phyloP scores from a whole-genome alignment of 164 flowering plant genomes.

The Santalum album region DNA sequence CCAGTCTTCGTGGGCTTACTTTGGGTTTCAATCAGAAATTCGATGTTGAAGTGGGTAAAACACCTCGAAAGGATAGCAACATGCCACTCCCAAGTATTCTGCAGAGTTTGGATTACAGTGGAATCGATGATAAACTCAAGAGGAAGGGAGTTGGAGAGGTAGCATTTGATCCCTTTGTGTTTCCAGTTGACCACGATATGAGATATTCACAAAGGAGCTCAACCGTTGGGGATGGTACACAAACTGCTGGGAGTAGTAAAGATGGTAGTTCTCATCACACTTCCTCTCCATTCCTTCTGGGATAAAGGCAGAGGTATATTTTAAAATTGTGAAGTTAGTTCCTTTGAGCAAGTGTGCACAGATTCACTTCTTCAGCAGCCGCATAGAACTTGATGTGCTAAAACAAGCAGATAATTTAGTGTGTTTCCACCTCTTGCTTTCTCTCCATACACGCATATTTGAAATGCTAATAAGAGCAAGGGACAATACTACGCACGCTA shows the following conservation, averaged over 20 bases:
- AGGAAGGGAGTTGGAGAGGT: constrained; percentile 24
- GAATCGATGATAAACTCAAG: constrained; percentile 44
- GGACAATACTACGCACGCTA: no score
- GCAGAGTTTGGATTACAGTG: constrained; percentile 48
- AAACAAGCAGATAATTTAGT: no score
- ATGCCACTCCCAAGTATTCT: constrained; percentile 53
- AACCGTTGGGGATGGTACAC: constrained; percentile 7
- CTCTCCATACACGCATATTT: no score
- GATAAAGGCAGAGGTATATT: no score
- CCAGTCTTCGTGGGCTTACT: constrained; percentile 21
- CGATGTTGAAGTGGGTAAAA: constrained; percentile 60
- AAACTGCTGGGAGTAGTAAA: constrained; percentile 6
- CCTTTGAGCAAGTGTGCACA: no score
- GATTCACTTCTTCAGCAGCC: no score
- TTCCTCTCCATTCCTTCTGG: constrained; percentile 8
- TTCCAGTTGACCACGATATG: constrained; percentile 18
- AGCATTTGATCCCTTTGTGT: constrained; percentile 18
- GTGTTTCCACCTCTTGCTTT: no score
- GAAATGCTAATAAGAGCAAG: no score
- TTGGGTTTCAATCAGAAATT: constrained; percentile 49
- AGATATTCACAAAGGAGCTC: constrained; percentile 10
- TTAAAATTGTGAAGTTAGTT: no score
- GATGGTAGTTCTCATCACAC: constrained; percentile 10
- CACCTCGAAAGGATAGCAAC: constrained; percentile 20
- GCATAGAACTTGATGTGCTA: no score